Base-by-base conservation (phyloP, 73 alveolate genomes). In the Stentor roeselii region DNA sequence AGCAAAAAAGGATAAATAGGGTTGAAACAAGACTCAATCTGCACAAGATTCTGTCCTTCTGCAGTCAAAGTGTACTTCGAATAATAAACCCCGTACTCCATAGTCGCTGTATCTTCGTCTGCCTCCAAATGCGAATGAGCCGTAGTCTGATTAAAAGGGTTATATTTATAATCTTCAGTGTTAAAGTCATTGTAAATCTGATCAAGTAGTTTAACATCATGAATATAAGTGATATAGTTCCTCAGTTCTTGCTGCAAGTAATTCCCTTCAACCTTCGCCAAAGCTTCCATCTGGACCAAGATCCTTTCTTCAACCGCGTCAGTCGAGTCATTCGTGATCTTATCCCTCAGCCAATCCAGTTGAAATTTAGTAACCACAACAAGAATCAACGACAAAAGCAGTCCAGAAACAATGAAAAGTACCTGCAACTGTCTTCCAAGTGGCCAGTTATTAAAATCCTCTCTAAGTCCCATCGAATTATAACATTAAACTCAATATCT, bases 381-480 rank as follows among this genome's bases (percentile, higher is more conserved):
- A 30, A 67, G 41, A 34, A 67, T 67, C 1, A 21, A 21, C 15
- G 37, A 15, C 34, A 67, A 40, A 1, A 67, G 37, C 15, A 67
- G 34, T 0, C 41, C n/a, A 21, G 80, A 21, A 21, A 34, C 42
- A 1, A 67, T 32, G 80, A 67, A 67, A 27, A 32, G 27, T 21
- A 67, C 80, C 34, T 67, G 80, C 80, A 67, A 32, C 41, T 67
- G 80, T 21, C 37, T 36, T 27, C 80, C 41, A 15, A 67, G 11
- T 27, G 80, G n/a, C 80, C 80, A 67, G 15, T 67, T n/a, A 32
- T 34, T 67, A 40, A 30, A 67, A 1, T 32, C 37, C 27, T 67
- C 80, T 32, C n/a, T n/a, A 21, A 67, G 14, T n/a, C 80, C 80
- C 80, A 67, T 67, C n/a, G n/a, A n/a, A n/a, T n/a, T n/a, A n/a